Evolutionary conservation across 352 stramenopile genomes (phyloP).

Genomic region (Phytophthora pluvialis): DNA sequence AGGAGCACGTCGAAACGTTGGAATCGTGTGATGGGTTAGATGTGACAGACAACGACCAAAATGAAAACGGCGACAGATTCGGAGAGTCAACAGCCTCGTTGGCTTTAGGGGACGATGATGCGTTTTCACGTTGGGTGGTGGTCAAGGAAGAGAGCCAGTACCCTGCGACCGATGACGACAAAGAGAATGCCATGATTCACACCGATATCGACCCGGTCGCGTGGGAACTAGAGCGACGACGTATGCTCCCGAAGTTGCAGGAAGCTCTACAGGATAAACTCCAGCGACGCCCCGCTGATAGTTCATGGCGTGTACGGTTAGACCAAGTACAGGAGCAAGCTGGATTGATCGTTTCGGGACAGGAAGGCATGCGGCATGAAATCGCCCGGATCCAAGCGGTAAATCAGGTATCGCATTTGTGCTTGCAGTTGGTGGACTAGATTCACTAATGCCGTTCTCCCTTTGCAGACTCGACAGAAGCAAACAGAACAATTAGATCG

Average conservation of each 20-base stretch:
- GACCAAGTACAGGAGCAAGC: constrained; percentile 38
- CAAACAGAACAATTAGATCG: constrained; percentile 37
- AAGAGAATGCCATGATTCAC: constrained; percentile 46
- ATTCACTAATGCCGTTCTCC: neutral
- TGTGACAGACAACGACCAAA: constrained; percentile 43
- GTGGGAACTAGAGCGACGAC: constrained; percentile 47
- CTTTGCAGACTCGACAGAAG: constrained; percentile 20
- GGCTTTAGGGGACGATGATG: constrained; percentile 34
- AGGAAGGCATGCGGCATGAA: constrained; percentile 19
- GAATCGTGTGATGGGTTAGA: constrained; percentile 55
- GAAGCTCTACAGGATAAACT: constrained; percentile 31
- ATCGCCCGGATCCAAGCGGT: constrained; percentile 39
- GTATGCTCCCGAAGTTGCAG: constrained; percentile 48
- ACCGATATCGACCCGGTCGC: constrained; percentile 43
- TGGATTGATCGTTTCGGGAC: constrained; percentile 19
- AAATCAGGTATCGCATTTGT: constrained; percentile 2
- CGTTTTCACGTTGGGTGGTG: constrained; percentile 52
- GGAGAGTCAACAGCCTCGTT: constrained; percentile 47
- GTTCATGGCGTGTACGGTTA: constrained; percentile 38
- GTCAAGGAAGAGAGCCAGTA: constrained; percentile 40
- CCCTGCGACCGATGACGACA: constrained; percentile 8
- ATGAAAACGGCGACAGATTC: constrained; percentile 9
- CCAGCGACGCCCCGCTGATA: constrained; percentile 20
- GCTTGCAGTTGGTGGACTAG: neutral
- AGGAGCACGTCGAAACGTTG: constrained; percentile 50